Evolutionary conservation across 1,284 basidiomycete genomes (phyloP), one percentile per base, ranked within the genome.

Genomic region (Rhodotorula sp.): DNA sequence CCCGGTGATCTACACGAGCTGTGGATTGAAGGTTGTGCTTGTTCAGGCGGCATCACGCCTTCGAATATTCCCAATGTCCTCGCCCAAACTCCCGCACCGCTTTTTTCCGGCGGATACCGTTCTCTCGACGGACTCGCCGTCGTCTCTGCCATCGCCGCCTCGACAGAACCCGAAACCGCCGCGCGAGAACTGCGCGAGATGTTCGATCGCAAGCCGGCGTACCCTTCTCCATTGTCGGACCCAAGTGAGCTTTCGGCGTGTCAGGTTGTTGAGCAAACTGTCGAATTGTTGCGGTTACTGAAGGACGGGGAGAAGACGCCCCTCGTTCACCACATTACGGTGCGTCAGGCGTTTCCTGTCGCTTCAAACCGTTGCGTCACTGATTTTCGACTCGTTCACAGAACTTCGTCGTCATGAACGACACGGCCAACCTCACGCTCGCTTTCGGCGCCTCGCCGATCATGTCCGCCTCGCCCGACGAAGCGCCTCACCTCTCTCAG

Each of bases 401-500:
- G 67, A 75, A 73, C 51, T 57, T 63, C 37, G 77, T 77, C 34
- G 77, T 77, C 24, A 73, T 74, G 74, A 77, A 77, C 69, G 75
- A 77, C 54, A 67, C 54, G 20, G 73, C 73, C 26, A 98, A 97
- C 80, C 86, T 91, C 2, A 94, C 94, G 0, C 84, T 98, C 15
- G 92, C 93, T 0, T 80, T 97, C 9, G 90, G 91, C 46, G 92
- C 88, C 20, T 93, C 91, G 63, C 94, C 94, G 1, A 95, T 97
- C 79, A 98, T 77, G 77, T 90, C 92, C 9, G 89, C 89, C 40
- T 87, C 89, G 47, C 85, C 88, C 0, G 83, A 86, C 71, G 94
- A 98, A 79, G 92, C 93, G 82, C 85, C 86, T 34, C 91, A 95
- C 73, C 84, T 98, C 22, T 85, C 87, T 62, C 82, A 83, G 22